phyloP scores from a whole-genome alignment of 2,329 filamentous ascomycete species.

The Phoma sp. region DNA sequence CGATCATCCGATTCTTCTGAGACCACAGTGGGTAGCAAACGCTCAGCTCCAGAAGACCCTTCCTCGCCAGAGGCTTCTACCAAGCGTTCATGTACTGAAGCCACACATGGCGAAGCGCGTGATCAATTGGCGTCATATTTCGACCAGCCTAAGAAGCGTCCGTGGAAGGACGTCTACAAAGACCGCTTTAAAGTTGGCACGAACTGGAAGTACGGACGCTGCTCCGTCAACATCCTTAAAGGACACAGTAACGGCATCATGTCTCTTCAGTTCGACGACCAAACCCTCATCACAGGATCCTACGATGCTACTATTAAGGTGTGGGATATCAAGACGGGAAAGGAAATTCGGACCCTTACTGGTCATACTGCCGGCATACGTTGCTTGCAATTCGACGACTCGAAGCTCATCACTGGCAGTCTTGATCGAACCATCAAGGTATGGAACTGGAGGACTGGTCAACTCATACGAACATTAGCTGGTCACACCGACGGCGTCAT shows the following conservation, averaged over 20 bases:
- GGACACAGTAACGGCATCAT: slow-evolving; percentile 89
- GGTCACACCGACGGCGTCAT: slow-evolving; percentile 85
- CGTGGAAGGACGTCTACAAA: slow-evolving; percentile 97
- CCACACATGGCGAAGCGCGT: slow-evolving; percentile 13
- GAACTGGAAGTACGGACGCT: slow-evolving; percentile 97
- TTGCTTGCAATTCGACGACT: slow-evolving; percentile 90
- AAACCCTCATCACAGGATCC: slow-evolving; percentile 88
- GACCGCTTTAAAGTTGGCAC: slow-evolving; percentile 94
- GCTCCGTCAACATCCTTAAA: slow-evolving; percentile 80
- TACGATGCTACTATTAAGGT: slow-evolving; percentile 96
- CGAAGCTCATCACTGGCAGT: slow-evolving; percentile 87
- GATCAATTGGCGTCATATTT: slow-evolving; percentile 56
- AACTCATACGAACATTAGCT: slow-evolving; percentile 79
- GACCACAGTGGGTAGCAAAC: slow-evolving; percentile 33
- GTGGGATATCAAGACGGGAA: slow-evolving; percentile 89
- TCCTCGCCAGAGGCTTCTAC: slow-evolving; percentile 31
- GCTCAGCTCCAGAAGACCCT: slow-evolving; percentile 32
- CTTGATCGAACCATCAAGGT: slow-evolving; percentile 87
- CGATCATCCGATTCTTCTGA: slow-evolving; percentile 22
- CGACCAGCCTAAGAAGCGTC: slow-evolving; percentile 60
- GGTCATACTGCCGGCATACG: slow-evolving; percentile 86
- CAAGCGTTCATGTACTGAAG: slow-evolving; percentile 45
- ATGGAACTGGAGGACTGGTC: slow-evolving; percentile 95
- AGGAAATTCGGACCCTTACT: slow-evolving; percentile 80
- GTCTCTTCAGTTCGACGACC: slow-evolving; percentile 82